Evolutionary conservation across 768 basidiomycete species (phyloP).

Genomic region (Fomitopsis serialis): DNA sequence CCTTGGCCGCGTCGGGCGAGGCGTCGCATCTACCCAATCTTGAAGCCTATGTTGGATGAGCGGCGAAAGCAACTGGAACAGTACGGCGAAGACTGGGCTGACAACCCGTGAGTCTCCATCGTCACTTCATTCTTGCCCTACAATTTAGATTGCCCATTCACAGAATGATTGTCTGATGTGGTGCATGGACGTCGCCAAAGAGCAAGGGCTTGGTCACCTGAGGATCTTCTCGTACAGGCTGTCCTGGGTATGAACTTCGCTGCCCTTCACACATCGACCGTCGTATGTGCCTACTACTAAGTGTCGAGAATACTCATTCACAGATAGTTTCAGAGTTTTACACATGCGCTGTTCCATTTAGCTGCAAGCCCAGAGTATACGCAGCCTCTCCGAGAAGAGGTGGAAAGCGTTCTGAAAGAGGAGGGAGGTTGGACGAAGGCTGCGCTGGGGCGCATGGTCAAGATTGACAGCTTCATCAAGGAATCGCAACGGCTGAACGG

Average conservation of each 20-base stretch:
- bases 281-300: too few relatives aligned
- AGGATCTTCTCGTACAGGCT: conserved; percentile 23
- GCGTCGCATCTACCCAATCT: background rate
- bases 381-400: conserved; percentile 24
- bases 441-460: conserved; percentile 25
- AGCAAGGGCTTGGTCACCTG: conserved; percentile 14
- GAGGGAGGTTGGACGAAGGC: conserved; percentile 24
- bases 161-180: conserved; percentile 44
- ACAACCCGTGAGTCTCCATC: conserved; percentile 7
- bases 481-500: conserved; percentile 24
- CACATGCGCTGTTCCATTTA: conserved; percentile 22
- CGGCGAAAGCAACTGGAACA: conserved; percentile 14
- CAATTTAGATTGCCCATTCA: background rate
- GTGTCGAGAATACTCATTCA: too few relatives aligned
- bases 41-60: conserved; percentile 26
- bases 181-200: conserved; percentile 29
- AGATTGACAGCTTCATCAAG: conserved; percentile 30
- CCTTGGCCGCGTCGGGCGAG: background rate
- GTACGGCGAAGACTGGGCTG: conserved; percentile 9
- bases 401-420: conserved; percentile 17
- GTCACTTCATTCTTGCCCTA: background rate
- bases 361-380: conserved; percentile 22
- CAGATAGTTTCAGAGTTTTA: too few relatives aligned
- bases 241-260: conserved; percentile 29
- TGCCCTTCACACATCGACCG: conserved; percentile 27